Evolutionary conservation across 2,329 filamentous ascomycete species (phyloP).

Genomic region (Coniochaeta pulveracea): DNA sequence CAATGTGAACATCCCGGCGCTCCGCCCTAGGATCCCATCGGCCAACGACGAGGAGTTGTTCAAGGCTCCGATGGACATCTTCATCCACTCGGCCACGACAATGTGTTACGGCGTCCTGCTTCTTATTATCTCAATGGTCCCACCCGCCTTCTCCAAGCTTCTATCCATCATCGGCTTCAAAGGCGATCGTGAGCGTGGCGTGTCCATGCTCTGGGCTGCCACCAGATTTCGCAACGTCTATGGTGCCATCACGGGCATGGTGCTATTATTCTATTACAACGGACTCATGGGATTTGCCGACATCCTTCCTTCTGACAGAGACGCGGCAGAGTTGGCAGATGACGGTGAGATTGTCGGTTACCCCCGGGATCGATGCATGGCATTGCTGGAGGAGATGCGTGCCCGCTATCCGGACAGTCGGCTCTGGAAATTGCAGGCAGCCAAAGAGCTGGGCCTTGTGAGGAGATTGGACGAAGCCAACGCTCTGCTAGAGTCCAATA

Average conservation of each 20-base stretch:
- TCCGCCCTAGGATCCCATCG: slow-evolving; percentile 20
- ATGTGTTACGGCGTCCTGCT: slow-evolving; percentile 84
- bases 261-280: slow-evolving; percentile 80
- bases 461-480: slow-evolving; percentile 58
- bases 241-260: slow-evolving; percentile 76
- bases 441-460: slow-evolving; percentile 60
- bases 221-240: slow-evolving; percentile 81
- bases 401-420: slow-evolving; percentile 67
- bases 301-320: slow-evolving; percentile 58
- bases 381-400: slow-evolving; percentile 64
- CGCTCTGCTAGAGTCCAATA: slow-evolving; percentile 40
- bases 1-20: slow-evolving; percentile 8
- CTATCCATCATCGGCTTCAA: slow-evolving; percentile 83
- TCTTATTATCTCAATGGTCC: slow-evolving; percentile 83
- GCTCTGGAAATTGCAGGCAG: slow-evolving; percentile 83
- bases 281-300: slow-evolving; percentile 77
- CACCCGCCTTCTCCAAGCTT: slow-evolving; percentile 78
- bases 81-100: slow-evolving; percentile 79
- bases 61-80: slow-evolving; percentile 68
- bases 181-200: slow-evolving; percentile 73
- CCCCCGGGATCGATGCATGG: slow-evolving; percentile 55
- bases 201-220: slow-evolving; percentile 83
- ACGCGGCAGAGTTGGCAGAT: slow-evolving; percentile 31
- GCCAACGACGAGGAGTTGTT: slow-evolving; percentile 54
- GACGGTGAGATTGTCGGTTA: slow-evolving; percentile 56